Evolutionary conservation across 495 filamentous ascomycete species (phyloP).

Genomic region (Penicillium paradoxum): DNA sequence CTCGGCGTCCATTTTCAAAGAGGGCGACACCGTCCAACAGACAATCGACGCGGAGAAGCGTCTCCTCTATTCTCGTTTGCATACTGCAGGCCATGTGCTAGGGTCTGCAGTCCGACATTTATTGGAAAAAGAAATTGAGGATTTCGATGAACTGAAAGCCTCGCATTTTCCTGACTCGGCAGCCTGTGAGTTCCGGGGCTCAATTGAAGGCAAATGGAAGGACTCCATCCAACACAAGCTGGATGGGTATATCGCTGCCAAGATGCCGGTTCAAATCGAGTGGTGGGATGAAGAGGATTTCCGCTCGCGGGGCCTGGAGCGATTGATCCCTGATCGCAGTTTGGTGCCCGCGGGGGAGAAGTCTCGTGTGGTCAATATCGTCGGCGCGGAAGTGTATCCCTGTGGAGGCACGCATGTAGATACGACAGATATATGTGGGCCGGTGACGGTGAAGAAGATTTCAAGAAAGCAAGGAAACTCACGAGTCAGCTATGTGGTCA

Average conservation of each 20-base stretch:
- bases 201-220: conserved; percentile 56
- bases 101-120: conserved; percentile 53
- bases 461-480: conserved; percentile 51
- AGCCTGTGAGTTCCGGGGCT: conserved; percentile 53
- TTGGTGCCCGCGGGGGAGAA: conserved; percentile 44
- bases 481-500: conserved; percentile 49
- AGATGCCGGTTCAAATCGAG: conserved; percentile 52
- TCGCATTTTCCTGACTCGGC: conserved; percentile 59
- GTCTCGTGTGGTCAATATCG: conserved; percentile 51
- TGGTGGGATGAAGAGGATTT: conserved; percentile 57
- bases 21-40: conserved; percentile 42
- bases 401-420: conserved; percentile 64
- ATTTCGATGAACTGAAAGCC: conserved; percentile 57
- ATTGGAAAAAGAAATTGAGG: conserved; percentile 40
- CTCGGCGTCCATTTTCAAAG: conserved; percentile 19
- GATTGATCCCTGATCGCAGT: conserved; percentile 46
- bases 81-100: conserved; percentile 62
- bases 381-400: conserved; percentile 55
- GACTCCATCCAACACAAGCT: conserved; percentile 49
- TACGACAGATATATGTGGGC: conserved; percentile 46
- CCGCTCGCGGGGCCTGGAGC: conserved; percentile 29
- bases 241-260: conserved; percentile 46
- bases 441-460: conserved; percentile 56
- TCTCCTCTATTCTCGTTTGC: conserved; percentile 52
- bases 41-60: conserved; percentile 50